Conservation (phyloP, 2,329 filamentous ascomycete species). For the Aspergillus vadensis region DNA sequence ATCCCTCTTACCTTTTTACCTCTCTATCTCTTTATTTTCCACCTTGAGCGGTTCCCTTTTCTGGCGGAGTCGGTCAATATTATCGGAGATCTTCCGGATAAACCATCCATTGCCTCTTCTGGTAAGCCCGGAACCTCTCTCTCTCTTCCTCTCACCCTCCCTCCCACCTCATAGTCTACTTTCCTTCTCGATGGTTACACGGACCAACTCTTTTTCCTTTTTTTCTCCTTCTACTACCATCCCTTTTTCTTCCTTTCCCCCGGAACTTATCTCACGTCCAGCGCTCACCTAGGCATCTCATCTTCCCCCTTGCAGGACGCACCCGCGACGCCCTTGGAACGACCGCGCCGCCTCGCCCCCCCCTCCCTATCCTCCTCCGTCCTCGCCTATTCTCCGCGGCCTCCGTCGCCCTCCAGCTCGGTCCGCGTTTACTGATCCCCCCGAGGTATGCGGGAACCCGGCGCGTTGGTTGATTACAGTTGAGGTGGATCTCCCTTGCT, state of each 20-base stretch:
- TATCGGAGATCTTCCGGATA: neutral
- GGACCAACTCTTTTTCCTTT: conserved; percentile 5
- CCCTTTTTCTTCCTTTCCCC: neutral
- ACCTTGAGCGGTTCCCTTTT: neutral
- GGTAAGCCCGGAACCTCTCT: neutral
- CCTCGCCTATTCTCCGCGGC: conserved; percentile 11
- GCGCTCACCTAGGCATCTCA: neutral
- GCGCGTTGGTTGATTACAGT: conserved; percentile 14
- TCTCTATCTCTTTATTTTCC: neutral
- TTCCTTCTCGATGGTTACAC: neutral
- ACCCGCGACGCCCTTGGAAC: conserved; percentile 4
- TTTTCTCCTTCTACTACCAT: neutral
- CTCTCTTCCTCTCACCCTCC: neutral
- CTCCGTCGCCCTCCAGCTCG: conserved; percentile 4
- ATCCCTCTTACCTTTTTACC: conserved; percentile 6
- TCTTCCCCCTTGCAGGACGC: conserved; percentile 8
- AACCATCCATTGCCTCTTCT: neutral
- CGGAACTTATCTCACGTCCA: conserved; percentile 5
- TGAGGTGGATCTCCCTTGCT: conserved; percentile 28
- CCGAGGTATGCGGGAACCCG: conserved; percentile 13
- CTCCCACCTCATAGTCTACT: neutral
- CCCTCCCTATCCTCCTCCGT: neutral
- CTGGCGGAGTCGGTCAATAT: conserved; percentile 9
- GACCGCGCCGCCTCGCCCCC: neutral
- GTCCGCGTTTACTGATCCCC: neutral